Evolutionary conservation across 2,329 filamentous ascomycete genomes (phyloP).

Genomic region (Alternaria rosae): DNA sequence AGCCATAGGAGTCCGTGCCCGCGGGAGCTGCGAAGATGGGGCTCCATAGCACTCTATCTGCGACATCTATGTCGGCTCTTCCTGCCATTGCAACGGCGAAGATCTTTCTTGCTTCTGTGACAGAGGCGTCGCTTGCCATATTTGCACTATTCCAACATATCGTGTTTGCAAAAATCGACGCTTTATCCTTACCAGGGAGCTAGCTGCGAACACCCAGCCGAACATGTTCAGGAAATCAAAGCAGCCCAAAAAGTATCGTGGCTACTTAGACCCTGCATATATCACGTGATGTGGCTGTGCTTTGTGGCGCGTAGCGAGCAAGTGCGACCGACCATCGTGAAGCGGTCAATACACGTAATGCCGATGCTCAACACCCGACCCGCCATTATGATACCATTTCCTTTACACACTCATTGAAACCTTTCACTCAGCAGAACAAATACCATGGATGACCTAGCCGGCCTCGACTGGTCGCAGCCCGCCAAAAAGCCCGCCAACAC

Average conservation of each 20-base stretch:
- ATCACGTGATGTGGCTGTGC: constrained; percentile 21
- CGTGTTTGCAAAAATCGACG: background rate
- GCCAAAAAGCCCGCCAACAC: constrained; percentile 37
- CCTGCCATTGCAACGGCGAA: background rate
- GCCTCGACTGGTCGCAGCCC: constrained; percentile 57
- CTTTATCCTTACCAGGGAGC: background rate
- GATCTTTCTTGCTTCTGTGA: background rate
- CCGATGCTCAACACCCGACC: constrained; percentile 4
- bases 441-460: constrained; percentile 59
- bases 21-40: constrained; percentile 5
- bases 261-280: constrained; percentile 11
- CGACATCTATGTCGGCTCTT: constrained; percentile 1
- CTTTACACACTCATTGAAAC: constrained; percentile 10
- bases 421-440: constrained; percentile 37
- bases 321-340: constrained; percentile 13
- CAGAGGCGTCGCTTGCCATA: background rate
- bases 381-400: constrained; percentile 34
- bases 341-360: constrained; percentile 5
- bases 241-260: background rate
- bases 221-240: background rate
- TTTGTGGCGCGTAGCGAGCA: constrained; percentile 19
- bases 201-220: background rate
- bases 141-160: background rate
- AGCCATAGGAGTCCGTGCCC: background rate
- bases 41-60: background rate